phyloP scores from a whole-genome alignment of 768 basidiomycete genomes.

The Ephemerocybe angulata region DNA sequence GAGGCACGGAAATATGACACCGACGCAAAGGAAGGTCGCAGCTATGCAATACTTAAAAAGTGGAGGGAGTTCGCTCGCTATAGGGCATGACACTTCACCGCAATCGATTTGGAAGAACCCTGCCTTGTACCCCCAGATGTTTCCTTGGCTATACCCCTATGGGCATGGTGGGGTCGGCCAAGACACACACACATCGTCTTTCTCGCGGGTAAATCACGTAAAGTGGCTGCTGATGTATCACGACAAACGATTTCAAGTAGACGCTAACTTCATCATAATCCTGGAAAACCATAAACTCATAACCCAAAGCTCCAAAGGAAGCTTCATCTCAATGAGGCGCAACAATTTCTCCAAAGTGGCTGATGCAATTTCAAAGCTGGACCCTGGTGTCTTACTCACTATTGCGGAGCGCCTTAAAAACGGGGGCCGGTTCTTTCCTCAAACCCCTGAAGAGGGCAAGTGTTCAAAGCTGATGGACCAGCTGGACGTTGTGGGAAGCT shows the following conservation, averaged over 20 bases:
- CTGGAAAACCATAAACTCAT: conserved; percentile 40
- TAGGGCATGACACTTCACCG: neutral
- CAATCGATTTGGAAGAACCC: conserved; percentile 26
- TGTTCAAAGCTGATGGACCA: conserved; percentile 24
- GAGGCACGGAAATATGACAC: neutral
- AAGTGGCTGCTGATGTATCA: conserved; percentile 21
- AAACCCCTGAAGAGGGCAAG: conserved; percentile 16
- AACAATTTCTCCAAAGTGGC: conserved; percentile 23
- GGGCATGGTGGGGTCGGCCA: conserved; percentile 29
- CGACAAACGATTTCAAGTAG: conserved; percentile 36
- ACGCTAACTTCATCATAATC: conserved; percentile 33
- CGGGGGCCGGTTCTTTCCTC: conserved; percentile 21
- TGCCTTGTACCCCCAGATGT: conserved; percentile 32
- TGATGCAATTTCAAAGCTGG: conserved; percentile 16
- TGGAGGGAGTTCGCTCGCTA: neutral
- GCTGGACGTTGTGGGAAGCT: conserved; percentile 23
- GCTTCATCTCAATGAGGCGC: conserved; percentile 26
- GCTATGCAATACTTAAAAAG: neutral
- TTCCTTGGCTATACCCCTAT: conserved; percentile 39
- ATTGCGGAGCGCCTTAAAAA: conserved; percentile 19
- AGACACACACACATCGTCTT: neutral
- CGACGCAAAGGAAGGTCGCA: neutral
- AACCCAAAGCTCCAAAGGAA: conserved; percentile 20
- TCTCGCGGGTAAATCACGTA: neutral
- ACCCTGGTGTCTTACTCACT: conserved; percentile 18